Conservation (phyloP, 78 protist genomes). For the slime mould (Dictyostelium discoideum) region dicty_2.7 NC_007088.5:3471001-3471500, state of each 20-base stretch:
- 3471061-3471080: not conserved
- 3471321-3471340: conserved; percentile 25
- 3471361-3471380: conserved; percentile 7
- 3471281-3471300: conserved; percentile 25
- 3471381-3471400: not conserved
- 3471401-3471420: conserved; percentile 21
- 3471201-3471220: not conserved
- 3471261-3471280: conserved; percentile 22
- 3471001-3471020: not conserved
- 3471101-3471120: conserved; percentile 9
- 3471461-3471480: not conserved
- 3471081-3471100: conserved; percentile 50
- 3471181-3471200: conserved; percentile 23
- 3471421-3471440: conserved; percentile 13
- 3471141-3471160: conserved; percentile 61
- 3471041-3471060: conserved; percentile 8
- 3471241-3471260: conserved; percentile 6
- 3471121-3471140: conserved; percentile 67
- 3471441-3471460: not conserved
- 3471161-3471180: conserved; percentile 28
- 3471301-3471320: conserved; percentile 27
- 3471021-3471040: not conserved
- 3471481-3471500: not conserved
- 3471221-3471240: not conserved
- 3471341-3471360: conserved; percentile 27